Evolutionary conservation across 2,329 filamentous ascomycete genomes (phyloP).

Genomic region (Allantophomopsis cytisporea): DNA sequence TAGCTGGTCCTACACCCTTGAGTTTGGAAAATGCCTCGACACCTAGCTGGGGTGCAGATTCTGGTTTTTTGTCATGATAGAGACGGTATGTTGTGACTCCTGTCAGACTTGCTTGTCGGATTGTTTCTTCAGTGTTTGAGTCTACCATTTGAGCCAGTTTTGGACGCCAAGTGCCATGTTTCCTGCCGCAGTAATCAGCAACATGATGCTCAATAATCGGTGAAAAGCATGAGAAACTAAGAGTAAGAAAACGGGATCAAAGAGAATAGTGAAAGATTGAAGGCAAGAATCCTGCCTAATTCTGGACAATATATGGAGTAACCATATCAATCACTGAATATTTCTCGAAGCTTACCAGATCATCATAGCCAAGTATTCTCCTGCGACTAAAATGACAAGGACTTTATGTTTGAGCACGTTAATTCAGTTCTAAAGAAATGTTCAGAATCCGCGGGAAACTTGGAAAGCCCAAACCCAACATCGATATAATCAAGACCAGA

Average conservation of each 20-base stretch:
- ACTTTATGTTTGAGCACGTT: background rate
- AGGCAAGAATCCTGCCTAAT: no score
- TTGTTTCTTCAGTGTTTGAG: slow-evolving; percentile 38
- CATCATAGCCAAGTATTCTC: no score
- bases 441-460: background rate
- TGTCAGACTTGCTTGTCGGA: slow-evolving; percentile 33
- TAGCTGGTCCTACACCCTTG: slow-evolving; percentile 69
- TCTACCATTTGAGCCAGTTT: slow-evolving; percentile 44
- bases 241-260: background rate
- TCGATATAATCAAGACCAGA: slow-evolving; percentile 18
- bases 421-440: background rate
- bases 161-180: slow-evolving; percentile 49
- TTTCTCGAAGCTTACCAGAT: no score
- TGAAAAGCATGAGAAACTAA: background rate
- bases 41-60: slow-evolving; percentile 21
- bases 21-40: slow-evolving; percentile 41
- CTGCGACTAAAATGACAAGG: background rate
- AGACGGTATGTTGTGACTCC: slow-evolving; percentile 34
- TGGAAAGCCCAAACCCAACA: no score
- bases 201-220: background rate
- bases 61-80: slow-evolving; percentile 15
- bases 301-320: no score
- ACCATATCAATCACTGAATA: no score
- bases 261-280: no score
- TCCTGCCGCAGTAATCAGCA: background rate